Evolutionary conservation across 768 basidiomycete genomes (phyloP).

Genomic region (Boletus bicolor): DNA sequence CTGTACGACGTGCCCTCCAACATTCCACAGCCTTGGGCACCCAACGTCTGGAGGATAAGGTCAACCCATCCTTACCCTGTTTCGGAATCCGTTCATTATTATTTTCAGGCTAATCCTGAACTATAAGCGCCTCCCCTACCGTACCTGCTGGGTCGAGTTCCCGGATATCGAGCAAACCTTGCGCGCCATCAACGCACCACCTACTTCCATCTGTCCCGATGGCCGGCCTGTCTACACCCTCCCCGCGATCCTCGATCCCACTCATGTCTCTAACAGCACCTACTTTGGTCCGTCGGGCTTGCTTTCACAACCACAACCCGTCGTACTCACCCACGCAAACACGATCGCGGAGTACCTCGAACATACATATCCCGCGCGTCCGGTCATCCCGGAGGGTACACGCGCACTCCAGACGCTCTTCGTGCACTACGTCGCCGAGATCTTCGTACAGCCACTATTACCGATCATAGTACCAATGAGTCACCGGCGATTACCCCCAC

Average conservation of each 20-base stretch:
- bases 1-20: slow-evolving; percentile 66
- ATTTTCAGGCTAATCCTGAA: slow-evolving; percentile 66
- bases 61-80: slow-evolving; percentile 19
- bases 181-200: slow-evolving; percentile 55
- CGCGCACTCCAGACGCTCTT: slow-evolving; percentile 67
- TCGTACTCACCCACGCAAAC: slow-evolving; percentile 57
- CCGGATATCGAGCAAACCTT: slow-evolving; percentile 63
- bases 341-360: slow-evolving; percentile 74
- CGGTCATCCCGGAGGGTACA: slow-evolving; percentile 68
- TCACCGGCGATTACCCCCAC: slow-evolving; percentile 56
- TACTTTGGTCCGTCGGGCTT: not conserved
- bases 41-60: slow-evolving; percentile 74
- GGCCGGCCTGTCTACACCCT: slow-evolving; percentile 64
- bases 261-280: not conserved
- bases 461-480: slow-evolving; percentile 69
- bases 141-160: slow-evolving; percentile 69
- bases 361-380: slow-evolving; percentile 60
- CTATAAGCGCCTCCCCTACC: slow-evolving; percentile 68
- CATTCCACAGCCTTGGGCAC: slow-evolving; percentile 68
- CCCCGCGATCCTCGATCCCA: slow-evolving; percentile 65
- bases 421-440: slow-evolving; percentile 65
- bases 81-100: not conserved
- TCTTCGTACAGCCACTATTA: slow-evolving; percentile 62
- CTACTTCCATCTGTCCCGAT: slow-evolving; percentile 50
- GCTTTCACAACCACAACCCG: slow-evolving; percentile 41